phyloP scores from a whole-genome alignment of 108 stramenopile genomes.

The Hondaea fermentalgiana region DNA sequence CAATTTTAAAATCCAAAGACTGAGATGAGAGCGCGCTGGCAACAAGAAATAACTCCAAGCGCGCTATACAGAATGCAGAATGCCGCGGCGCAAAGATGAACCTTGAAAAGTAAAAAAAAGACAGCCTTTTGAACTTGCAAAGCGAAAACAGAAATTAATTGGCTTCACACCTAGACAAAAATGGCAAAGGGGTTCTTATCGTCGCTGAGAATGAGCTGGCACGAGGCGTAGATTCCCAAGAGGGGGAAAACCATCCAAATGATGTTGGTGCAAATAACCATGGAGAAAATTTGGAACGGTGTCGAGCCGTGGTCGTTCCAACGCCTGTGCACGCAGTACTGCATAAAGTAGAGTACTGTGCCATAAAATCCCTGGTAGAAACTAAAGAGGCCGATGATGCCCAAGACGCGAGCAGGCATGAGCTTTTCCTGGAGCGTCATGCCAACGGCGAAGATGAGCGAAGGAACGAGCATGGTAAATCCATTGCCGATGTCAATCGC shows the following conservation, averaged over 20 bases:
- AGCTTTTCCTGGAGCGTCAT: not conserved
- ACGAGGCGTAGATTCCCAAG: constrained; percentile 8
- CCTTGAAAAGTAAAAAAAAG: no score
- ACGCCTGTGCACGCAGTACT: not conserved
- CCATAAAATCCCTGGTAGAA: constrained; percentile 29
- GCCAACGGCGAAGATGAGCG: constrained; percentile 19
- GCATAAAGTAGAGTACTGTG: constrained; percentile 23
- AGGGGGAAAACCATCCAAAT: constrained; percentile 20
- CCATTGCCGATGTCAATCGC: constrained; percentile 44
- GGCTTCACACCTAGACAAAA: no score
- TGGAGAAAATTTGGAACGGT: not conserved
- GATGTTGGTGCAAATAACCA: constrained; percentile 19
- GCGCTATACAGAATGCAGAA: no score
- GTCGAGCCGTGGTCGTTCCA: not conserved
- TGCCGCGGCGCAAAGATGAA: no score
- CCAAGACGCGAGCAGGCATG: constrained; percentile 5
- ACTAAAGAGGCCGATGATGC: not conserved
- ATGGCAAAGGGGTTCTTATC: not conserved
- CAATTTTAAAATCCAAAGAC: no score
- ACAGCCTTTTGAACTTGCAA: no score
- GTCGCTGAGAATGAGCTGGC: not conserved
- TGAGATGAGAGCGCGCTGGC: no score
- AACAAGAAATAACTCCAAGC: no score
- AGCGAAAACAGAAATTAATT: no score
- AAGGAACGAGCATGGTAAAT: constrained; percentile 32